phyloP scores from a whole-genome alignment of 2,329 filamentous ascomycete species.

The Cordyceps farinosa region DNA sequence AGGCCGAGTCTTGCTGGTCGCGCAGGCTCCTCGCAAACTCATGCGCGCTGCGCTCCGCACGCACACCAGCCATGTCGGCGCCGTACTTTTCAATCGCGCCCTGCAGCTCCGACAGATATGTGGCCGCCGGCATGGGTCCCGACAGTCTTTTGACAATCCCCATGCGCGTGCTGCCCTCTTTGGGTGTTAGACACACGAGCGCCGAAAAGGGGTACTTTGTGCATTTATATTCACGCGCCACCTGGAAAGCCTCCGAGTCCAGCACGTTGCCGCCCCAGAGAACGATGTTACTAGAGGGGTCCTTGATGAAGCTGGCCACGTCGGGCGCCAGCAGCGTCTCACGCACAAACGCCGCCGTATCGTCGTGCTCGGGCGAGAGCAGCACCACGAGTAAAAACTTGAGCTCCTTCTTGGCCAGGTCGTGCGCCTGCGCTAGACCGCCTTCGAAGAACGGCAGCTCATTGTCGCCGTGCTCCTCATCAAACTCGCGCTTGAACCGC shows the following conservation, averaged over 20 bases:
- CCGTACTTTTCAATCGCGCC: slow-evolving; percentile 70
- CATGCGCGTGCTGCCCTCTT: slow-evolving; percentile 82
- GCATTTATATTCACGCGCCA: slow-evolving; percentile 79
- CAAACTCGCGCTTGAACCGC: slow-evolving; percentile 87
- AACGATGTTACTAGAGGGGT: slow-evolving; percentile 73
- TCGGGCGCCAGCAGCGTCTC: slow-evolving; percentile 77
- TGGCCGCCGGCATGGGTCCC: slow-evolving; percentile 64
- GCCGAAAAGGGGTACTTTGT: slow-evolving; percentile 91
- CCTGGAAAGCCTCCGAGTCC: slow-evolving; percentile 92
- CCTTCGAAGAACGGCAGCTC: slow-evolving; percentile 77
- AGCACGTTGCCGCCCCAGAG: slow-evolving; percentile 92
- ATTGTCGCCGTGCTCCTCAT: slow-evolving; percentile 80
- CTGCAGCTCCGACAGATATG: slow-evolving; percentile 74
- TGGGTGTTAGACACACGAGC: slow-evolving; percentile 81
- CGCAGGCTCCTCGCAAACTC: slow-evolving; percentile 76
- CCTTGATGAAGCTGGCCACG: slow-evolving; percentile 69
- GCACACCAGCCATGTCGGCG: slow-evolving; percentile 69
- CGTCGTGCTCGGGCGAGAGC: slow-evolving; percentile 89
- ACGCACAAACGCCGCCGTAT: slow-evolving; percentile 75
- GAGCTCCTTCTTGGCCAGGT: slow-evolving; percentile 83
- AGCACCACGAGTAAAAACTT: slow-evolving; percentile 89
- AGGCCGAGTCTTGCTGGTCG: slow-evolving; percentile 88
- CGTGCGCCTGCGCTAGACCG: slow-evolving; percentile 87
- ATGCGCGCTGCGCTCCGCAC: slow-evolving; percentile 75
- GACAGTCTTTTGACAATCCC: slow-evolving; percentile 77